Conservation (phyloP, 345 rosid species). For the Anacardium occidentale region DNA sequence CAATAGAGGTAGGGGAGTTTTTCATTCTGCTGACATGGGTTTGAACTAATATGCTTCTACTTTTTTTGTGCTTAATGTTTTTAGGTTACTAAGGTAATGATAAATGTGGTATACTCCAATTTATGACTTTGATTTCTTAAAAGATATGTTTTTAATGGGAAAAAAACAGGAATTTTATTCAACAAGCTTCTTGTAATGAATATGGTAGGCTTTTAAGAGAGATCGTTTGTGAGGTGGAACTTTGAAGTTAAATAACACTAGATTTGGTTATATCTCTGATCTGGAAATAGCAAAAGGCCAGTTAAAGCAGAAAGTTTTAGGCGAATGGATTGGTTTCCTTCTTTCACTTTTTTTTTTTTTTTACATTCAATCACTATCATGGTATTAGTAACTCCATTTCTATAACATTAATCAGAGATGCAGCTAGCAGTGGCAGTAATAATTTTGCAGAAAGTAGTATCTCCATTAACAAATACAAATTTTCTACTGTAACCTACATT, state of each 20-base stretch:
- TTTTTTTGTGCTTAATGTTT: not conserved
- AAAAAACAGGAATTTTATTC: not conserved
- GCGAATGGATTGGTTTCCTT: too few relatives aligned
- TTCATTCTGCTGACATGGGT: not conserved
- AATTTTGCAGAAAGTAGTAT: not conserved
- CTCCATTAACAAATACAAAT: not conserved
- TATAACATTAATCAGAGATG: not conserved
- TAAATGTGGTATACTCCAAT: not conserved
- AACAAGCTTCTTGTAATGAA: not conserved
- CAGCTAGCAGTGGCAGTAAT: not conserved
- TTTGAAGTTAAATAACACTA: too few relatives aligned
- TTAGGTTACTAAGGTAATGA: too few relatives aligned
- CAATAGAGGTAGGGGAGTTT: conserved; percentile 32
- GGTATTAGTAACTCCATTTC: not conserved
- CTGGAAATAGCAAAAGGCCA: too few relatives aligned
- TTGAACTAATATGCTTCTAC: too few relatives aligned
- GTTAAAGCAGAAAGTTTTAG: too few relatives aligned
- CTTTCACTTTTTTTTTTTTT: too few relatives aligned
- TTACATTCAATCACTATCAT: not conserved
- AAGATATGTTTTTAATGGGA: too few relatives aligned
- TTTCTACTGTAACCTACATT: not conserved
- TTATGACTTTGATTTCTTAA: not conserved
- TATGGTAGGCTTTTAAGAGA: not conserved
- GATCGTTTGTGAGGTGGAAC: not conserved
- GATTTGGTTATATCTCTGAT: too few relatives aligned